Evolutionary conservation across 2,329 filamentous ascomycete species (phyloP), one percentile per base, ranked within the genome.

Genomic region (Rasamsonia emersonii): DNA sequence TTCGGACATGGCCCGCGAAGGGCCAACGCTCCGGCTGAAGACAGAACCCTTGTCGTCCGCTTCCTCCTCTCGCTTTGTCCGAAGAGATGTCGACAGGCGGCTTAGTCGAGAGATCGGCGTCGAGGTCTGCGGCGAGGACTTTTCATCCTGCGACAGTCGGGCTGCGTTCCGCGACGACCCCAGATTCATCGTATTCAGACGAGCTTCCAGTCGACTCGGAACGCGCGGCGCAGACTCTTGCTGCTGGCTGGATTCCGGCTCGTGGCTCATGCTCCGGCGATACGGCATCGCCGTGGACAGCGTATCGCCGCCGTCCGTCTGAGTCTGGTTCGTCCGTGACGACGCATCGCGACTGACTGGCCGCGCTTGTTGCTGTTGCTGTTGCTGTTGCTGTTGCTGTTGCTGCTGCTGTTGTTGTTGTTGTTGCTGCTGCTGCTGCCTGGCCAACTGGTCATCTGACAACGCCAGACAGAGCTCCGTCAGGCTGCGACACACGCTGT

Each of bases 391-490:
- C 29, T 47, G 46, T 24, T 35, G 33, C 30, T 42, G 45, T 47
- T 28, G 55, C 33, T 30, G 33, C 11, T 42, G 45, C 46, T 35
- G 54, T 32, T 16, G 20, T 20, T 33, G 26, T 16, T 30, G 27
- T 24, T 28, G 31, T 9, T 16, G 26, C 29, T 47, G 46, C 24
- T 35, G 33, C 30, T 42, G 45, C 47, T 28, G 55, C 33, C n/a
- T n/a, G n/a, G n/a, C n/a, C n/a, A n/a, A n/a, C 17, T 56, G 50
- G 24, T 76, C 73, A 41, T 84, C 82, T 18, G 79, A 78, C 33
- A 98, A 65, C 1, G 86, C 83, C 35, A 98, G 73, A 52, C 86
- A 94, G 5, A 98, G 69, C 57, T 98, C 91, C 0, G 89, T 96
- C 43, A 98, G 64, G 50, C 83, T 91, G 33, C 89, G 81, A 55